phyloP scores from a whole-genome alignment of 2,329 filamentous ascomycete species.

The Daldinia sp. region DNA sequence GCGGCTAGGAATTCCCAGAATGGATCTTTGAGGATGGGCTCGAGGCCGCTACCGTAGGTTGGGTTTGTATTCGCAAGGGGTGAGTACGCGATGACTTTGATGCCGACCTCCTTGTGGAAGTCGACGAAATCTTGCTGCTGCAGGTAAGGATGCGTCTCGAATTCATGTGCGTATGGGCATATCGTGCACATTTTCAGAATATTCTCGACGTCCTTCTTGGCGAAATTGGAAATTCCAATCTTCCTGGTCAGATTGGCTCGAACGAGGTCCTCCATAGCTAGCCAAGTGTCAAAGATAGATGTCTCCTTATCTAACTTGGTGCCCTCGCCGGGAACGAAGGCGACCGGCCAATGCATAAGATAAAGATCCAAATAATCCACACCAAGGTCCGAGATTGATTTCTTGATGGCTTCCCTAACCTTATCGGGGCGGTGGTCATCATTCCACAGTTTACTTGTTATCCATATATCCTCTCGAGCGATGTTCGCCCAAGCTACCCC shows the following conservation, averaged over 20 bases:
- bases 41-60: slow-evolving; percentile 49
- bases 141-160: slow-evolving; percentile 61
- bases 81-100: slow-evolving; percentile 56
- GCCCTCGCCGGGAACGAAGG: slow-evolving; percentile 46
- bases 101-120: slow-evolving; percentile 53
- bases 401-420: slow-evolving; percentile 56
- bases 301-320: slow-evolving; percentile 43
- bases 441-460: slow-evolving; percentile 54
- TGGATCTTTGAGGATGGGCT: slow-evolving; percentile 51
- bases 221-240: slow-evolving; percentile 72
- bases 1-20: slow-evolving; percentile 51
- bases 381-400: slow-evolving; percentile 57
- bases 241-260: slow-evolving; percentile 60
- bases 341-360: slow-evolving; percentile 55
- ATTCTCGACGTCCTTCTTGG: slow-evolving; percentile 49
- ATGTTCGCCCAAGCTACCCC: slow-evolving; percentile 57
- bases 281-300: slow-evolving; percentile 59
- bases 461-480: slow-evolving; percentile 61
- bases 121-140: slow-evolving; percentile 59
- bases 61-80: slow-evolving; percentile 63
- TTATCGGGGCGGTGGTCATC: slow-evolving; percentile 42
- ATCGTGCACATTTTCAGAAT: slow-evolving; percentile 55
- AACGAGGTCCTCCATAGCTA: slow-evolving; percentile 64
- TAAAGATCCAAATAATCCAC: slow-evolving; percentile 62
- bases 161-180: slow-evolving; percentile 66